A percentile compares a stretch with the other conserved stretches of the same genome.
Evolutionary conservation across 495 filamentous ascomycete species (phyloP).

Genomic region (Penicillium lividum): DNA sequence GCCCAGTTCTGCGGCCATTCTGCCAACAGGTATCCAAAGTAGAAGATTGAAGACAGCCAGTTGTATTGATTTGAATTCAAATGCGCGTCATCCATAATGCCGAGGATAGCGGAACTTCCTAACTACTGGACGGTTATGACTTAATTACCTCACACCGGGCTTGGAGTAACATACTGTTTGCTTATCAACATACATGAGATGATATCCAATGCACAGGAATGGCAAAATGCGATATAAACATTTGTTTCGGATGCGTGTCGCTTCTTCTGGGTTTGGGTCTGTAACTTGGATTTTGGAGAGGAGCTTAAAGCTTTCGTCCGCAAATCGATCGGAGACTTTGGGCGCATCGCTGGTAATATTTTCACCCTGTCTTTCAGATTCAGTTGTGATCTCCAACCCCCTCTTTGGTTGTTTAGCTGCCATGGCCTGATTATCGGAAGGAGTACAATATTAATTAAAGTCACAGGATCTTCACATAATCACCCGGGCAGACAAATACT

Average conservation of each 20-base stretch:
- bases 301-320: conserved; percentile 46
- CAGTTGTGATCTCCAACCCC: not conserved
- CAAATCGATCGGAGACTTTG: conserved; percentile 39
- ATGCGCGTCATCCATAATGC: conserved; percentile 49
- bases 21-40: conserved; percentile 49
- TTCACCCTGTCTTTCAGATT: not conserved
- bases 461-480: too few species aligned
- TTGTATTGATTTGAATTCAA: conserved; percentile 40
- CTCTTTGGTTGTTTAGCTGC: not conserved
- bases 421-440: not conserved
- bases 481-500: not conserved
- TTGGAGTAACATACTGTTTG: conserved; percentile 37
- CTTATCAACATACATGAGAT: conserved; percentile 49
- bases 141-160: not conserved
- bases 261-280: conserved; percentile 39
- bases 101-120: conserved; percentile 51
- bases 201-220: conserved; percentile 46
- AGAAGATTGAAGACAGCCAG: conserved; percentile 53
- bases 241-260: conserved; percentile 38
- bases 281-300: conserved; percentile 41
- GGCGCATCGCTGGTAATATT: conserved; percentile 12
- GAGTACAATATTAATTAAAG: too few species aligned
- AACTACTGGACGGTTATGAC: conserved; percentile 23
- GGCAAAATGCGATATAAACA: conserved; percentile 41
- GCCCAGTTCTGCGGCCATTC: conserved; percentile 46